phyloP scores from a whole-genome alignment of 1,284 basidiomycete species.

The Meira miltonrushii region DNA sequence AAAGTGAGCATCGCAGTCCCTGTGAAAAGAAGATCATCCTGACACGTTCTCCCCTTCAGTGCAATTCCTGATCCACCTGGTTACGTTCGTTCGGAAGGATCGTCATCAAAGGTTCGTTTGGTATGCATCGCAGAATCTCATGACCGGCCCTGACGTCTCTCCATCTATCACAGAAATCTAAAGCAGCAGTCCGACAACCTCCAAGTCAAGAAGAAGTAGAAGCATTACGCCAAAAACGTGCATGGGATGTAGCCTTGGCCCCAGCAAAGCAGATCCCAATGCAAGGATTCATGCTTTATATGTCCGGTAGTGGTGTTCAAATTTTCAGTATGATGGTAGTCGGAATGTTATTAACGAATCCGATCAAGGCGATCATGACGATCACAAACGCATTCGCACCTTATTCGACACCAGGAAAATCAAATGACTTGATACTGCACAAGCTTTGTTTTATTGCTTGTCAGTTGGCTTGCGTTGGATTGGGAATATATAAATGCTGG shows the following conservation, averaged over 20 bases:
- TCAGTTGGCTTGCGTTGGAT: conserved; percentile 33
- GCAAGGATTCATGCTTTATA: conserved; percentile 51
- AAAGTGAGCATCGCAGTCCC: not conserved
- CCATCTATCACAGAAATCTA: not conserved
- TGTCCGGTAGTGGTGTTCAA: conserved; percentile 47
- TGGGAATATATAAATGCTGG: conserved; percentile 50
- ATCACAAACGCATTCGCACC: conserved; percentile 41
- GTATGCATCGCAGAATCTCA: not conserved
- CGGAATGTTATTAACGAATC: conserved; percentile 45
- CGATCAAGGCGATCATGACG: conserved; percentile 32
- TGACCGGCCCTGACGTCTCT: not conserved
- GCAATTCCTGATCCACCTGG: conserved; percentile 1
- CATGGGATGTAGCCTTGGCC: conserved; percentile 46
- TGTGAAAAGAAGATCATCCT: not conserved
- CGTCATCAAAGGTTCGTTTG: not conserved
- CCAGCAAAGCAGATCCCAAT: conserved; percentile 47
- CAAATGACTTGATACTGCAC: conserved; percentile 29
- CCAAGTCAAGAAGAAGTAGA: conserved; percentile 5
- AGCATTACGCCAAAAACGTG: conserved; percentile 40
- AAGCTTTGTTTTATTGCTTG: conserved; percentile 38
- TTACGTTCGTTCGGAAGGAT: not conserved
- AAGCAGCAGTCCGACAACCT: not conserved
- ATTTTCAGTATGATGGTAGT: conserved; percentile 52
- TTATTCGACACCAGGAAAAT: conserved; percentile 29
- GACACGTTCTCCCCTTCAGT: not conserved